Percentiles rank a stretch among this genome's conserved stretches.
Evolutionary conservation across 2,329 filamentous ascomycete genomes (phyloP).

Genomic region (Coniochaeta sp.): DNA sequence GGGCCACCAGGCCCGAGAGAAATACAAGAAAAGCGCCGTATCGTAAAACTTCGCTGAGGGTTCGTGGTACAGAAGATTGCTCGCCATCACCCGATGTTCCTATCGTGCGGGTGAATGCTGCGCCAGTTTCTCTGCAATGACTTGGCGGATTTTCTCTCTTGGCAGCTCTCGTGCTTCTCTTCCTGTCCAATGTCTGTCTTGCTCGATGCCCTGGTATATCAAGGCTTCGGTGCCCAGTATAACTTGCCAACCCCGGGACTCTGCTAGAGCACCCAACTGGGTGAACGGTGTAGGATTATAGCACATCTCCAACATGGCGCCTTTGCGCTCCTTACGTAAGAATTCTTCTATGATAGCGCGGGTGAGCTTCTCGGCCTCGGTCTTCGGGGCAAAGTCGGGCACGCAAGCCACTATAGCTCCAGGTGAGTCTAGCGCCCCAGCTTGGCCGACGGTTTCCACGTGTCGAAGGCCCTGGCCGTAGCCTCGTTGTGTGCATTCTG

Average conservation of each 20-base stretch:
- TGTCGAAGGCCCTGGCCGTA: conserved; percentile 55
- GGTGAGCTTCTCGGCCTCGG: conserved; percentile 52
- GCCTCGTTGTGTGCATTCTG: conserved; percentile 52
- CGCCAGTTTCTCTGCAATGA: conserved; percentile 35
- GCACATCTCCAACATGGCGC: conserved; percentile 74
- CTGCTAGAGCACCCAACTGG: conserved; percentile 53
- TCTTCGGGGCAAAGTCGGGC: conserved; percentile 66
- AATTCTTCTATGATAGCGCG: conserved; percentile 47
- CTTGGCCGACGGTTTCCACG: conserved; percentile 55
- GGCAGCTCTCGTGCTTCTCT: conserved; percentile 50
- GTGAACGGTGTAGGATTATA: conserved; percentile 71
- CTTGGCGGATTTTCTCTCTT: conserved; percentile 48
- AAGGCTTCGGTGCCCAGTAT: conserved; percentile 70
- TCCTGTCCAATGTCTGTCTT: conserved; percentile 60
- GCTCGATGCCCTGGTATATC: conserved; percentile 71
- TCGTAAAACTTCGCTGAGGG: not conserved
- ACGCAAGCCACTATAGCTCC: conserved; percentile 68
- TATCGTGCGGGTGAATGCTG: conserved; percentile 15
- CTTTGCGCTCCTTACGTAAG: conserved; percentile 44
- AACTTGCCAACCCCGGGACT: conserved; percentile 60
- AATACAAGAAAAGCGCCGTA: too few species aligned
- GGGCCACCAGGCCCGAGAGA: too few species aligned
- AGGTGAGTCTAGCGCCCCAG: conserved; percentile 46
- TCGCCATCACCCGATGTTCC: not conserved
- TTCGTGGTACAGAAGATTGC: not conserved